Percentiles rank a stretch among this genome's conserved stretches.
Evolutionary conservation across 2,329 filamentous ascomycete genomes (phyloP).

Genomic region (Phoma sp.): DNA sequence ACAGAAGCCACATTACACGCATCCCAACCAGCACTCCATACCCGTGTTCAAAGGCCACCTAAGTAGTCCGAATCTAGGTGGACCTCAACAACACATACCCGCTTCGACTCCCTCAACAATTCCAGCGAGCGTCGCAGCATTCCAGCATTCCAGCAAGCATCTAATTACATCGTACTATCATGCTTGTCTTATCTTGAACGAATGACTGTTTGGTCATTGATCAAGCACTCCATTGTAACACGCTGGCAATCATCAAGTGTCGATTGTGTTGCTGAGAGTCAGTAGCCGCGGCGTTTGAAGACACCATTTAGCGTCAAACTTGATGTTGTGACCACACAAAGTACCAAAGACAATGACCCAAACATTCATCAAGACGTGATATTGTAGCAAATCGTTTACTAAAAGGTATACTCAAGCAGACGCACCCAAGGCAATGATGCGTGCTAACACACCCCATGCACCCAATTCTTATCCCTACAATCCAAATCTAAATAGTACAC

Average conservation of each 20-base stretch:
- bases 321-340: too few species aligned
- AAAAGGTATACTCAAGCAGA: constrained; percentile 39
- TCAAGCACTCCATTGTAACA: too few species aligned
- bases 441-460: constrained; percentile 36
- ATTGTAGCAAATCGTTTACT: constrained; percentile 35
- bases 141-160: background rate
- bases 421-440: constrained; percentile 30
- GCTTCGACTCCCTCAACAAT: constrained; percentile 8
- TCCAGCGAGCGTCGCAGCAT: background rate
- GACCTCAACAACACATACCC: background rate
- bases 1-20: too few species aligned
- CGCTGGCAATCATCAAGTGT: too few species aligned
- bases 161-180: too few species aligned
- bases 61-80: too few species aligned
- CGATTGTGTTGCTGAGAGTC: background rate
- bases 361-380: constrained; percentile 25
- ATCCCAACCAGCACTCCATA: too few species aligned
- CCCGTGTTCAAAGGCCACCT: too few species aligned
- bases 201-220: too few species aligned
- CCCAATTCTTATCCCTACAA: constrained; percentile 40
- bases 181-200: too few species aligned
- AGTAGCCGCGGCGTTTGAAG: constrained; percentile 5
- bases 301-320: background rate
- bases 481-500: constrained; percentile 46
- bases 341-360: too few species aligned